These are phyloP conservation scores for Colletotrichum sp. DNA, from an alignment of 2,329 filamentous ascomycete species.

Conservation along the genomic window DNA sequence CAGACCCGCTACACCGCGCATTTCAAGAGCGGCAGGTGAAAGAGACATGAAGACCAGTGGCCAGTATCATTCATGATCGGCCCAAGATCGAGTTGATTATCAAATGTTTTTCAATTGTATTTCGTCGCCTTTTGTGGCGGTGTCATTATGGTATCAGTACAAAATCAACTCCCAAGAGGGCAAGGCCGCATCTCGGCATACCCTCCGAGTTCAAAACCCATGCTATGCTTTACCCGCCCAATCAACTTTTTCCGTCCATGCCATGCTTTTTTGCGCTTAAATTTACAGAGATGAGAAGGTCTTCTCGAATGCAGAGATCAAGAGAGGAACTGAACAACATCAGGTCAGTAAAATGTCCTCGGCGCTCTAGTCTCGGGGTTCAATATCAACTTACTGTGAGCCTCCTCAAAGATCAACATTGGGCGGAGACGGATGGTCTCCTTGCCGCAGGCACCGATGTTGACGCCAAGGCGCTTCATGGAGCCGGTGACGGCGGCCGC, in stretches of 20 bases:
- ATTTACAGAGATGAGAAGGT: conserved; percentile 54
- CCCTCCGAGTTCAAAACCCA: background rate
- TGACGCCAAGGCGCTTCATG: conserved; percentile 75
- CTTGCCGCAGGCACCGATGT: conserved; percentile 78
- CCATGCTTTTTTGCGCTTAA: background rate
- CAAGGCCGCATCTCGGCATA: background rate
- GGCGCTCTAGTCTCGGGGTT: background rate
- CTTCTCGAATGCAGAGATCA: conserved; percentile 81
- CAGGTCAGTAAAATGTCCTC: background rate
- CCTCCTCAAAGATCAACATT: conserved; percentile 82
- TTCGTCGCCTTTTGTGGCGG: background rate
- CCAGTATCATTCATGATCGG: accelerated
- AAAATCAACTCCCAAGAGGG: background rate
- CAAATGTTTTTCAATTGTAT: background rate
- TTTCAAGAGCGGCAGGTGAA: background rate
- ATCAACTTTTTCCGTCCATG: background rate
- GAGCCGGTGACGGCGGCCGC: conserved; percentile 72
- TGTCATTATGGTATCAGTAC: conserved; percentile 15
- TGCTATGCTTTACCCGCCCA: conserved; percentile 3
- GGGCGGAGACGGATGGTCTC: conserved; percentile 74
- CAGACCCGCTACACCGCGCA: background rate
- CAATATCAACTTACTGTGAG: conserved; percentile 55
- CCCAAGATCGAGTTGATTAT: background rate
- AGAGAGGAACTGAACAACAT: conserved; percentile 46
- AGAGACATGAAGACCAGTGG: background rate